These are phyloP conservation scores for Laguncularia racemosa DNA, from an alignment of 345 rosid genomes.

Conservation along the genomic window DNA sequence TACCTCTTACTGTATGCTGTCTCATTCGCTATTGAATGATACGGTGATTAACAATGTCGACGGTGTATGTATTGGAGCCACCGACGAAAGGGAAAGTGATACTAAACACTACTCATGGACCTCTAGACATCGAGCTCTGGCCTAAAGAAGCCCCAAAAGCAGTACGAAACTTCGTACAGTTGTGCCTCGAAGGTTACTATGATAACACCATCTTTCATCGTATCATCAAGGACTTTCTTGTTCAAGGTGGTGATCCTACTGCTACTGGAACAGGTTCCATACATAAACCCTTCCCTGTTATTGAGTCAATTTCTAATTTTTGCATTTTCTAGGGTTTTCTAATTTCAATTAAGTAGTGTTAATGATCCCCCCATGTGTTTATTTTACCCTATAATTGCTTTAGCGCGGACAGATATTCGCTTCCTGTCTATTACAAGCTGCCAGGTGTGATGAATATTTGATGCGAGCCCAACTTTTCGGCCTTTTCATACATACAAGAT, in stretches of 20 bases:
- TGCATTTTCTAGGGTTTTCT: not conserved
- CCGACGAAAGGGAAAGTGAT: conserved; percentile 92
- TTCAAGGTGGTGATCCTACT: conserved; percentile 91
- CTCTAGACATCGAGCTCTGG: conserved; percentile 90
- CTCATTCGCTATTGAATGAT: not conserved
- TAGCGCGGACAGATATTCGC: too few species aligned
- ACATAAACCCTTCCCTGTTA: not conserved
- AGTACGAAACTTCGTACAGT: conserved; percentile 85
- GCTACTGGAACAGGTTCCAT: conserved; percentile 72
- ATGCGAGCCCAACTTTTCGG: too few species aligned
- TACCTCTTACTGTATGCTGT: too few species aligned
- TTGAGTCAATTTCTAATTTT: not conserved
- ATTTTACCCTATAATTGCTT: too few species aligned
- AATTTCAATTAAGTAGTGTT: not conserved
- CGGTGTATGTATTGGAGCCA: conserved; percentile 83
- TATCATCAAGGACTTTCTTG: conserved; percentile 76
- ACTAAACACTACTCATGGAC: conserved; percentile 76
- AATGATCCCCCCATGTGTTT: not conserved
- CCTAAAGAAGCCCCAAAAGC: conserved; percentile 95
- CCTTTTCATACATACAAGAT: not conserved
- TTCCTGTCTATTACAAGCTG: too few species aligned
- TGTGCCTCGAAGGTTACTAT: conserved; percentile 88
- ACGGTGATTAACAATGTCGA: conserved; percentile 43
- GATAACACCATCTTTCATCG: conserved; percentile 88
- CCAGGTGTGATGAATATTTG: too few species aligned